Evolutionary conservation across 495 filamentous ascomycete species (phyloP), one percentile per base, ranked within the genome.

Genomic region (Durotheca rogersii): DNA sequence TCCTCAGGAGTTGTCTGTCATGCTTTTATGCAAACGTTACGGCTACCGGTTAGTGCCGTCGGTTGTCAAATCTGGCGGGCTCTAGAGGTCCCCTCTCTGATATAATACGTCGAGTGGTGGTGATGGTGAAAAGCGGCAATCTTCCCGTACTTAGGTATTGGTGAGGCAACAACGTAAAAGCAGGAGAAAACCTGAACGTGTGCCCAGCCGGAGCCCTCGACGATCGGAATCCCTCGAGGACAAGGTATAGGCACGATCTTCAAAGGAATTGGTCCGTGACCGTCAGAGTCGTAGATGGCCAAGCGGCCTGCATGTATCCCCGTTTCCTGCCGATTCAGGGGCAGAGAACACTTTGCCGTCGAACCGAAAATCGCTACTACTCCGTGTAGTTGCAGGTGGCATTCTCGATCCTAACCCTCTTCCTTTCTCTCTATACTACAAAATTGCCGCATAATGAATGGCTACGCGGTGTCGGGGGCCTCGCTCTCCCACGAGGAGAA

Each of bases 401-500:
- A 20, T n/a, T n/a, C 45, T 51, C 27, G 30, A 16, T 49, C 15
- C 39, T 32, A 41, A 40, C 21, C 36, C 33, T 48, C 50, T 52
- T 55, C 56, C 44, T 31, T 56, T 56, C 14, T 35, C 48, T 50
- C 42, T 45, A 41, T 32, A 29, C 42, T 45, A 41, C 36, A 29
- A 34, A 32, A 43, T 57, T 55, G 47, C 61, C 51, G 42, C 41
- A 63, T 49, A 51, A 70, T 70, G 67, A 65, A 65, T 53, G 53
- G 51, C 36, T 56, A 62, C 39, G 58, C 55, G 38, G 23, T 41
- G 14, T 56, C 63, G 2, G 48, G 37, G 18, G 49, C 51, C 54
- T 58, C 60, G 25, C 57, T 60, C 57, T 44, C 41, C 50, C 41
- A 62, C 40, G 61, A 68, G 56, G 67, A 72, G 51, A 67, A 60